Base-by-base conservation (phyloP, 192 early-diverging fungal genomes). In the Coemansia umbellata region DNA sequence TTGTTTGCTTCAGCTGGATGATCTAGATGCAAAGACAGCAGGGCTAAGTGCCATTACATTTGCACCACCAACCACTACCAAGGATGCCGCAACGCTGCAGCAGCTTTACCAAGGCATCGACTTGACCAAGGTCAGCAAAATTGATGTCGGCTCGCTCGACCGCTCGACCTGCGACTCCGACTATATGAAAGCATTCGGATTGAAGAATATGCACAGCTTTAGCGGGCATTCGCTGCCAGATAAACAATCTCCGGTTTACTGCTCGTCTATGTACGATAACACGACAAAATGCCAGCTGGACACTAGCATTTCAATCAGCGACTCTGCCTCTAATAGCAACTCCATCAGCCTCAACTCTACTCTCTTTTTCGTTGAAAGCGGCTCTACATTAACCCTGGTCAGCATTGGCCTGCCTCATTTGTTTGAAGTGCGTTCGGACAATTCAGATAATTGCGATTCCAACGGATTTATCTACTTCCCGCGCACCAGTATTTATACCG, bases 331-430 rank as follows among this genome's bases (percentile, higher is more conserved):
- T 10, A 39, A 43, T n/a, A 30, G 55, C 35, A 53, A 66, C 44
- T 75, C 72, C 33, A 39, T 50, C 18, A 47, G 64, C 21, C 72
- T 75, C 58, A 69, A 75, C 61, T 75, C 72, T n/a, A 69, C 72
- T 9, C 45, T 75, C 10, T 55, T 65, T 13, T 53, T 75, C 27
- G 53, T 68, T 19, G 41, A 48, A 19, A 55, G 58, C 42, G 61
- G 72, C 21, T 60, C 72, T 9, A 43, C 60, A 14, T 50, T 63
- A 35, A 55, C 24, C n/a, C 33, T 75, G 18, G 58, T 69, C 28
- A 61, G 72, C 18, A 27, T 75, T 39, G 72, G 66, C 23, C 21
- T 44, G 24, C 72, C 72, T 7, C 66, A 60, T 22, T 44, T 69
- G 26, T 53, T 67, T 36, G 72, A 75, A 50, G 57, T 43, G 15